Conservation (phyloP, 371 early-diverging fungal species). For the Haplosporangium sp. region DNA sequence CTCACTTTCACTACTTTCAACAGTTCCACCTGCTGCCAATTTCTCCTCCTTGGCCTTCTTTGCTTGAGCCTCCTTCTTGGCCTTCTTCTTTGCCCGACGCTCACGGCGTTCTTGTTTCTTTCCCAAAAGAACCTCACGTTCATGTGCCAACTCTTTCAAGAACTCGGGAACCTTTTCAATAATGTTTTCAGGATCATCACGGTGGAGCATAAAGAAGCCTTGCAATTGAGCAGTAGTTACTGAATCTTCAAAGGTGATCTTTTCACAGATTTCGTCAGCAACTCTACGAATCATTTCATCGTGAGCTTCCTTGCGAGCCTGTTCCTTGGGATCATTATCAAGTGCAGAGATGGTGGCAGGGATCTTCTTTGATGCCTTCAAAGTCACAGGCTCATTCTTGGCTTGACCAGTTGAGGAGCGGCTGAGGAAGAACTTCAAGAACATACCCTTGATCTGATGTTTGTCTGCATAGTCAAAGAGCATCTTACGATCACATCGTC, state of each 20-base stretch:
- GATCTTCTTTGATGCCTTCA: not conserved
- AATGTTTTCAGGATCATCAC: conserved; percentile 45
- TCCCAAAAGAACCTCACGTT: conserved; percentile 22
- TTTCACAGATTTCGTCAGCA: conserved; percentile 38
- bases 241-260: conserved; percentile 46
- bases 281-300: conserved; percentile 42
- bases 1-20: conserved; percentile 23
- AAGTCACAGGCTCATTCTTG: conserved; percentile 19
- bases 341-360: not conserved
- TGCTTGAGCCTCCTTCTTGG: conserved; percentile 32
- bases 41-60: conserved; percentile 52
- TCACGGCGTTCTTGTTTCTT: conserved; percentile 43
- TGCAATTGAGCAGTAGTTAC: conserved; percentile 67
- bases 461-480: conserved; percentile 55
- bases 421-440: conserved; percentile 62
- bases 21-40: conserved; percentile 37
- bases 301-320: conserved; percentile 29
- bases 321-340: conserved; percentile 30
- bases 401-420: conserved; percentile 32
- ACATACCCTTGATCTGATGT: conserved; percentile 53
- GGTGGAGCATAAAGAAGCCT: conserved; percentile 54
- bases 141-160: conserved; percentile 33
- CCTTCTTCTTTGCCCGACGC: conserved; percentile 36
- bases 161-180: conserved; percentile 42
- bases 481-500: conserved; percentile 87